phyloP scores from a whole-genome alignment of 768 basidiomycete genomes.

The Mycena crocata region DNA sequence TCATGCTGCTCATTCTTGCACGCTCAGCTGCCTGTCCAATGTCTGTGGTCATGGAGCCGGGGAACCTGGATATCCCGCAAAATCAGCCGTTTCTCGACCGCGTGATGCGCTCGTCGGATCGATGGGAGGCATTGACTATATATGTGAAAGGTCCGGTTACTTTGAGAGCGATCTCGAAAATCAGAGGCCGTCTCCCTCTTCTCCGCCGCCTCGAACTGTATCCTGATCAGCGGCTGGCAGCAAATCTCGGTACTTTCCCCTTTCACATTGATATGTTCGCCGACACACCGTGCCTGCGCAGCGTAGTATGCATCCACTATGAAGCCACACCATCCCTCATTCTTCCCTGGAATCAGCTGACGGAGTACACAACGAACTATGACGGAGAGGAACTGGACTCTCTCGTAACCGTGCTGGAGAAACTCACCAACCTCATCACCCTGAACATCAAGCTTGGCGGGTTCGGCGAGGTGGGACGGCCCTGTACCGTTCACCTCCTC shows the following conservation, averaged over 20 bases:
- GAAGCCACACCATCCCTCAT: not conserved
- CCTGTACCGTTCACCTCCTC: not conserved
- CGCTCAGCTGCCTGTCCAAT: slow-evolving; percentile 10
- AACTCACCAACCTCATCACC: slow-evolving; percentile 3
- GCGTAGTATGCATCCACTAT: not conserved
- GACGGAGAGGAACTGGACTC: not conserved
- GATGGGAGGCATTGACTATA: slow-evolving; percentile 16
- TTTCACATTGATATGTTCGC: slow-evolving; percentile 12
- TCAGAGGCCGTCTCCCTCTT: not conserved
- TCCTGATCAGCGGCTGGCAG: not conserved
- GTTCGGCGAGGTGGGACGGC: not conserved
- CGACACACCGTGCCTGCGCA: not conserved
- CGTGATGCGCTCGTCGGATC: slow-evolving; percentile 6
- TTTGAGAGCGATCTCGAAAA: not conserved
- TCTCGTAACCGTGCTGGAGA: not conserved
- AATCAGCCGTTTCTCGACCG: not conserved
- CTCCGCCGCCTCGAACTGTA: not conserved
- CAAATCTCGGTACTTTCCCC: too few species aligned
- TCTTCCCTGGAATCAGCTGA: slow-evolving; percentile 15
- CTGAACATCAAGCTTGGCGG: slow-evolving; percentile 5
- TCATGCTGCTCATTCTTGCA: slow-evolving; percentile 9
- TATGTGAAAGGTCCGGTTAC: not conserved
- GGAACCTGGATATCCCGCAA: not conserved
- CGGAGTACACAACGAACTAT: not conserved
- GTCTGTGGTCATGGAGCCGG: not conserved